phyloP scores from a whole-genome alignment of 495 filamentous ascomycete genomes.

The Bacidia gigantensis region DNA sequence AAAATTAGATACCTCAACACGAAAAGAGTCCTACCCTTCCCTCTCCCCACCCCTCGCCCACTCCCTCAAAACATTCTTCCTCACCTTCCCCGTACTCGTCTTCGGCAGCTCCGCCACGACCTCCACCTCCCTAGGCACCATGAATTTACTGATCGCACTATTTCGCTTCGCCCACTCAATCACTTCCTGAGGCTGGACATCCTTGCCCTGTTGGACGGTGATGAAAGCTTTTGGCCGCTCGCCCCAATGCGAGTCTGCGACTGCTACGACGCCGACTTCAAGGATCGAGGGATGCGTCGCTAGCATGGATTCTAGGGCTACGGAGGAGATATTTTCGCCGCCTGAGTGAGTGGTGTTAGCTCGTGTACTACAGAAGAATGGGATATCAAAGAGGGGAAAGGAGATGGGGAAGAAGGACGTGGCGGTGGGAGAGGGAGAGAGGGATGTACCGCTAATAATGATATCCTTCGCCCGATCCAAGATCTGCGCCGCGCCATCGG shows the following conservation, averaged over 20 bases:
- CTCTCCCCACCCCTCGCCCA: slow-evolving; percentile 53
- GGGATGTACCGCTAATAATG: slow-evolving; percentile 74
- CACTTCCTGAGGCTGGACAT: slow-evolving; percentile 52
- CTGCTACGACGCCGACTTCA: slow-evolving; percentile 82
- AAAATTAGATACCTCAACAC: slow-evolving; percentile 8
- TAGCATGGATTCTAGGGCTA: slow-evolving; percentile 87
- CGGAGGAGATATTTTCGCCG: slow-evolving; percentile 91
- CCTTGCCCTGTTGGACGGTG: slow-evolving; percentile 54
- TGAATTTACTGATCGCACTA: slow-evolving; percentile 76
- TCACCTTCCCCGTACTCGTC: slow-evolving; percentile 90
- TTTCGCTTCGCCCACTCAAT: slow-evolving; percentile 74
- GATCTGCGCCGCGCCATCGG: slow-evolving; percentile 82
- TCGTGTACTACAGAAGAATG: slow-evolving; percentile 1
- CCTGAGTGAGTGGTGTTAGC: slow-evolving; percentile 33
- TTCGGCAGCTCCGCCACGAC: slow-evolving; percentile 81
- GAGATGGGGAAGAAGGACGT: not conserved
- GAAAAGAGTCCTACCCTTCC: no score
- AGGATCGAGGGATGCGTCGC: slow-evolving; percentile 76
- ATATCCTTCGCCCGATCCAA: slow-evolving; percentile 93
- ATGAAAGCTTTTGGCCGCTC: slow-evolving; percentile 90
- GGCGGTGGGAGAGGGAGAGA: not conserved
- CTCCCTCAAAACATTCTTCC: slow-evolving; percentile 84
- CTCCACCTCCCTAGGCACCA: slow-evolving; percentile 90
- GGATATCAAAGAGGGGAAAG: not conserved
- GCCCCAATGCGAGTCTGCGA: slow-evolving; percentile 84